These are phyloP conservation scores for Penicillium atrosanguineum DNA, from an alignment of 495 filamentous ascomycete species.

Conservation along the genomic window DNA sequence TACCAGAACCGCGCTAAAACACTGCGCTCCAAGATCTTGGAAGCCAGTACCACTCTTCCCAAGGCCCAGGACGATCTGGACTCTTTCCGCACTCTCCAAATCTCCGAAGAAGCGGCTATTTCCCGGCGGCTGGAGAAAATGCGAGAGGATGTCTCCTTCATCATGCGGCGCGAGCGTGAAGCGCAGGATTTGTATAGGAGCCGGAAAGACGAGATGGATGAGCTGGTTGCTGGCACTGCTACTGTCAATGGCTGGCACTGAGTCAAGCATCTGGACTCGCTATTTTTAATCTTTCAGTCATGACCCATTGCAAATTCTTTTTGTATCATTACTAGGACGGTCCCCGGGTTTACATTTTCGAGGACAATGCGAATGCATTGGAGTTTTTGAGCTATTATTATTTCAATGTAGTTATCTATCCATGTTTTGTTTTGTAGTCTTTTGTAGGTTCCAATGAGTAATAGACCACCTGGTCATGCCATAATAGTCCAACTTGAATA, in stretches of 20 bases:
- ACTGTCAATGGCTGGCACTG: slow-evolving; percentile 47
- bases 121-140: slow-evolving; percentile 69
- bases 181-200: slow-evolving; percentile 81
- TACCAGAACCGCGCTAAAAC: slow-evolving; percentile 85
- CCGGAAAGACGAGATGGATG: slow-evolving; percentile 74
- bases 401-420: background rate
- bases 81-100: slow-evolving; percentile 70
- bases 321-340: slow-evolving; percentile 25
- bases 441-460: background rate
- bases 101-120: slow-evolving; percentile 75
- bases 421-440: background rate
- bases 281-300: slow-evolving; percentile 10
- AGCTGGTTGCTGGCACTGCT: slow-evolving; percentile 43
- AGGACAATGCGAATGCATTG: slow-evolving; percentile 12
- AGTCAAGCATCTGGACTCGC: slow-evolving; percentile 5
- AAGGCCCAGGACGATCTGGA: slow-evolving; percentile 70
- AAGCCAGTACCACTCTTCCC: slow-evolving; percentile 73
- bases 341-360: slow-evolving; percentile 11
- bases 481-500: no score
- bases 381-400: background rate
- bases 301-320: slow-evolving; percentile 17
- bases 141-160: slow-evolving; percentile 77
- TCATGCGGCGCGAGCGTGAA: slow-evolving; percentile 81
- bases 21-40: slow-evolving; percentile 74
- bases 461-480: no score